phyloP scores from a whole-genome alignment of 148 eudicot species.

The Hydrangea macrophylla region DNA sequence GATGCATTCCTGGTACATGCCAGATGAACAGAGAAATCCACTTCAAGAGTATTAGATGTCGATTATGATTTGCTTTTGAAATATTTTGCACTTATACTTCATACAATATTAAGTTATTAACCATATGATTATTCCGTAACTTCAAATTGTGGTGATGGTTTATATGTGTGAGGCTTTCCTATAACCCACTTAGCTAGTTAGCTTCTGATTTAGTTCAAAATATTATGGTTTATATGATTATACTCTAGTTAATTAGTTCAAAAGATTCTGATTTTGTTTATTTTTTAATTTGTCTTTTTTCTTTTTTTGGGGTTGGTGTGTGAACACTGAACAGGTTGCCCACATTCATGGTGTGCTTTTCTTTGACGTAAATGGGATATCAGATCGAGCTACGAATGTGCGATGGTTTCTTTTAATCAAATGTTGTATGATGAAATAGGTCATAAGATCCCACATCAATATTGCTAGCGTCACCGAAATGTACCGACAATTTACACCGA shows the following conservation, averaged over 20 bases:
- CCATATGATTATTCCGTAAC: no score
- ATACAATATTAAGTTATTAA: no score
- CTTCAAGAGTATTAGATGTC: slow-evolving; percentile 90
- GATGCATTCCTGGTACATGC: slow-evolving; percentile 99
- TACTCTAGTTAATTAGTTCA: no score
- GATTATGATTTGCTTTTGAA: not conserved
- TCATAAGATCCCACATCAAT: no score
- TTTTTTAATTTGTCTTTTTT: not conserved
- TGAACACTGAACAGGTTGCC: slow-evolving; percentile 70
- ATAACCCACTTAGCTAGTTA: no score
- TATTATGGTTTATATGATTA: no score
- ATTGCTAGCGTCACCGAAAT: no score
- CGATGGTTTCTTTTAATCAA: slow-evolving; percentile 32
- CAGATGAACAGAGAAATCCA: slow-evolving; percentile 90
- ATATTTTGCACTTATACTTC: not conserved
- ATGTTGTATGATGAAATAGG: no score
- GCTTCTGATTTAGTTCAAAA: no score
- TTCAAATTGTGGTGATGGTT: no score
- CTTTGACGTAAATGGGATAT: slow-evolving; percentile 88
- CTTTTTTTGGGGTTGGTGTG: not conserved
- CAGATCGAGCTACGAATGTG: slow-evolving; percentile 79
- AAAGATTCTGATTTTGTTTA: not conserved
- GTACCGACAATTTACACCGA: no score
- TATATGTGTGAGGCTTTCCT: no score
- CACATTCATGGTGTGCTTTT: slow-evolving; percentile 95